These are phyloP conservation scores for Arthromyces matolae DNA, from an alignment of 768 basidiomycete genomes.

Conservation along the genomic window DNA sequence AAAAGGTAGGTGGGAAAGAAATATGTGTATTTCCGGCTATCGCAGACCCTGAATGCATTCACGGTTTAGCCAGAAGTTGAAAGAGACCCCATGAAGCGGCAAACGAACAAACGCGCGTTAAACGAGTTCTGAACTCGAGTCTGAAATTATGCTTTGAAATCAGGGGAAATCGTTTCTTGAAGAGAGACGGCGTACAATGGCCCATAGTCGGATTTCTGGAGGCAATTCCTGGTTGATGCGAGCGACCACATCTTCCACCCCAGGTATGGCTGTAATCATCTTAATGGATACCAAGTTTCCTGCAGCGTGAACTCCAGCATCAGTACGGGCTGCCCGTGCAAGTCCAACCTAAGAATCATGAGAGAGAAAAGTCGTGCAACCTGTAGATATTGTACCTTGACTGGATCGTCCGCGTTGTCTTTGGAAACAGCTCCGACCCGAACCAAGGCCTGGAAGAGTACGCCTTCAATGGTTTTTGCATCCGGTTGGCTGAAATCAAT, in stretches of 20 bases:
- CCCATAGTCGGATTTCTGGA: slow-evolving; percentile 90
- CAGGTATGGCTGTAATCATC: slow-evolving; percentile 77
- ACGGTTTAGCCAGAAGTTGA: slow-evolving; percentile 10
- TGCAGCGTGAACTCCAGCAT: slow-evolving; percentile 96
- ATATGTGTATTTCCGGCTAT: slow-evolving; percentile 97
- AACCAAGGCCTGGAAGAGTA: slow-evolving; percentile 83
- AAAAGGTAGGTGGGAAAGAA: slow-evolving; percentile 93
- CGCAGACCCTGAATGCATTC: slow-evolving; percentile 61
- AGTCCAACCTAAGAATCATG: slow-evolving; percentile 62
- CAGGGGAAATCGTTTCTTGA: background rate
- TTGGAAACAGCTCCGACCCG: slow-evolving; percentile 90
- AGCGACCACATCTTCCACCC: slow-evolving; percentile 61
- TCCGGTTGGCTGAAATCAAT: slow-evolving; percentile 57
- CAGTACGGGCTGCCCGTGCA: slow-evolving; percentile 88
- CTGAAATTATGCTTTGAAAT: slow-evolving; percentile 26
- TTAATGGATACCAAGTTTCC: slow-evolving; percentile 92
- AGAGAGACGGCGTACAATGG: slow-evolving; percentile 50
- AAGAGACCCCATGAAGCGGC: background rate
- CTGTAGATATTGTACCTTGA: slow-evolving; percentile 52
- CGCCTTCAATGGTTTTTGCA: slow-evolving; percentile 83
- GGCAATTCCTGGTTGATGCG: slow-evolving; percentile 88
- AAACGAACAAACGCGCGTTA: slow-evolving; percentile 65
- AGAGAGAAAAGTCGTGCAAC: background rate
- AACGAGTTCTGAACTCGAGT: slow-evolving; percentile 77
- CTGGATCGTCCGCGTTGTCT: slow-evolving; percentile 89